Base-by-base conservation (phyloP, 331 rosid species). In the Arachis monticola region DNA sequence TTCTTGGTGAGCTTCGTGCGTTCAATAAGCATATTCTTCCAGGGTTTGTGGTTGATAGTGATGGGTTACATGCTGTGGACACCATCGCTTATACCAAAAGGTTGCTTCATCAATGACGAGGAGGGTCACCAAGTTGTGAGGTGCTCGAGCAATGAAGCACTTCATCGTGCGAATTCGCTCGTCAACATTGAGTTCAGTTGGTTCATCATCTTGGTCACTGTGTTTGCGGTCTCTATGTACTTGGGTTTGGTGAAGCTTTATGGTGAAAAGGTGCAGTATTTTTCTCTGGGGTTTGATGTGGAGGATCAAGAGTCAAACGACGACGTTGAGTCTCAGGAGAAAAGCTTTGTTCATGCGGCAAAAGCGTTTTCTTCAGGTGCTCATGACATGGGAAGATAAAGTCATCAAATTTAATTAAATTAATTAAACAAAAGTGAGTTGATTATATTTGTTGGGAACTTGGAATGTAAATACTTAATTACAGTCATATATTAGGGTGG, bases 1-100 rank as follows among this genome's bases (percentile, higher is more conserved):
- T 89, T 91, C 81, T 1, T 84, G 79, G 79, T 89, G 12, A 83
- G 83, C 72, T 91, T 85, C 13, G 77, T 84, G 10, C 77, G 95
- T 10, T 89, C 95, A 0, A 3, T 79, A 0, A 81, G 95, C 72
- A 86, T 91, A 10, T 7, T 67, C 41, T 85, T 83, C 59, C 92
- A 87, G 67, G 97, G 97, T 0, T 0, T 85, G 1, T 91, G 92
- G 97, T 68, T 87, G 7, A 81, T 84, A 2, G 74, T 81, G 2
- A 84, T 86, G 90, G 97, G 97, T 0, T 64, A 87, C 58, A 75
- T 82, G 83, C 87, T 91, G 0, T 91, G 92, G 93, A 91, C 90
- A 0, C 93, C 90, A 0, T 61, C 47, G 0, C 73, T 91, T 17
- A 65, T 91, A 1, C 69, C 87, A 4, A 89, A 89, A 81, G 97